A percentile compares a stretch with the other conserved stretches of the same genome.
phyloP scores from a whole-genome alignment of 352 stramenopile species.

The Globisporangium nodosum region DNA sequence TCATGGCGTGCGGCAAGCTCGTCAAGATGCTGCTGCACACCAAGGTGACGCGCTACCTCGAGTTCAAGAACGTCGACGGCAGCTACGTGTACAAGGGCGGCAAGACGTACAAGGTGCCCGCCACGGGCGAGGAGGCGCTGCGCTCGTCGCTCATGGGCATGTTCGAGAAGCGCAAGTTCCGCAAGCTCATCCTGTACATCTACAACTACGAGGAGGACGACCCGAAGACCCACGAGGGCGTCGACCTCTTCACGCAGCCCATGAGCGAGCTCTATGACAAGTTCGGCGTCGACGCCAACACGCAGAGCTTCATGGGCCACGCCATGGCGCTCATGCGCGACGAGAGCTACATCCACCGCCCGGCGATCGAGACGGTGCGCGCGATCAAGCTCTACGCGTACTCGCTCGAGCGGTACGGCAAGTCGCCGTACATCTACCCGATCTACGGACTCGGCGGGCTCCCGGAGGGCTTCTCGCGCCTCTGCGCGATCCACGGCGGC shows the following conservation, averaged over 20 bases:
- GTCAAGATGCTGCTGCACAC: conserved; percentile 98
- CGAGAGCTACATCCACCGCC: conserved; percentile 81
- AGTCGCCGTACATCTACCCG: conserved; percentile 99
- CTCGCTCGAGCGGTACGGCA: conserved; percentile 95
- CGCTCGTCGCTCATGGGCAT: conserved; percentile 97
- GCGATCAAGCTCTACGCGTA: conserved; percentile 98
- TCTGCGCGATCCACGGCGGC: conserved; percentile 98
- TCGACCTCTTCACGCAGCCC: conserved; percentile 94
- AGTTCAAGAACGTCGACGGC: conserved; percentile 99
- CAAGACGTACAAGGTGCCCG: conserved; percentile 97
- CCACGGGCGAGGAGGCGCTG: conserved; percentile 96
- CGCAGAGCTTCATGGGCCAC: conserved; percentile 99
- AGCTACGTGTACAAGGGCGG: conserved; percentile 98
- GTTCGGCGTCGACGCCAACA: conserved; percentile 97
- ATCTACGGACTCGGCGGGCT: conserved; percentile 98
- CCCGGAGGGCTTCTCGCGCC: conserved; percentile 98
- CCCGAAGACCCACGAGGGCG: conserved; percentile 85
- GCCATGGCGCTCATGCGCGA: conserved; percentile 98
- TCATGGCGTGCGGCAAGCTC: conserved; percentile 99
- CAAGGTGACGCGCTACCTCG: conserved; percentile 98
- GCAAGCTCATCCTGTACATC: conserved; percentile 97
- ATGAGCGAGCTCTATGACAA: conserved; percentile 98
- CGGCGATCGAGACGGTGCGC: conserved; percentile 92
- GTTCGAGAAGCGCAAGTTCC: conserved; percentile 99
- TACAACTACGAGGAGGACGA: conserved; percentile 95